Evolutionary conservation across 495 filamentous ascomycete genomes (phyloP), one percentile per base, ranked within the genome.

Genomic region (Hypoxylon intermedium): DNA sequence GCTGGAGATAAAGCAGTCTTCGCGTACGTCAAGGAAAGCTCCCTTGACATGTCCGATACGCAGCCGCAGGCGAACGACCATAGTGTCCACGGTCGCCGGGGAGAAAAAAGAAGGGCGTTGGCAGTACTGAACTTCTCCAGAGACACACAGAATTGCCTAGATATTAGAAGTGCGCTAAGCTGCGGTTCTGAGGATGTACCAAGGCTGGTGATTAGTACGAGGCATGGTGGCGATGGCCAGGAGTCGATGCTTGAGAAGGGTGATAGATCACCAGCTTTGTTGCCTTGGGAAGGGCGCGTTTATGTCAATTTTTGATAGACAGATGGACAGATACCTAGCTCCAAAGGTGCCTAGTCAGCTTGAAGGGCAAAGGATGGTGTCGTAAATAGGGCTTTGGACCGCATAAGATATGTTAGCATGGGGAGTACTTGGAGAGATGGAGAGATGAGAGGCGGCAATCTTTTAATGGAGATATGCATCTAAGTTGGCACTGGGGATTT

Each of bases 21-120:
- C 58, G 72, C 77, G n/a, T 80, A 77, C 56, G 68, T 63, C 1
- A 80, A 80, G 61, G 73, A 44, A 34, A 52, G 42, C 18, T 28
- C 30, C 3, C 38, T 26, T 6, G 26, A 38, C 0, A 58, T 38
- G 13, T 53, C 55, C 1, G 31, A 59, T 43, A n/a, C 28, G 3
- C 28, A 45, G 30, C 28, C 33, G 16, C 38, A 30, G 12, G 42
- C 24, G 1, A 57, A 63, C 34, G 53, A 34, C 2, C 7, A 49
- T 24, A 20, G 12, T 7, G 2, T 2, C n/a, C 6, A 37, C 7
- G 26, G 36, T 4, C 5, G 24, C 6, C 11, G 3, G 3, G 47
- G 37, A 1, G 62, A 47, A 13, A 54, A 63, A 51, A 58, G 40
- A 30, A 37, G 5, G 52, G 67, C 58, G 5, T 47, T 71, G 2